Base-by-base conservation (phyloP, 2,329 filamentous ascomycete genomes). In the Fusarium sp. region DNA sequence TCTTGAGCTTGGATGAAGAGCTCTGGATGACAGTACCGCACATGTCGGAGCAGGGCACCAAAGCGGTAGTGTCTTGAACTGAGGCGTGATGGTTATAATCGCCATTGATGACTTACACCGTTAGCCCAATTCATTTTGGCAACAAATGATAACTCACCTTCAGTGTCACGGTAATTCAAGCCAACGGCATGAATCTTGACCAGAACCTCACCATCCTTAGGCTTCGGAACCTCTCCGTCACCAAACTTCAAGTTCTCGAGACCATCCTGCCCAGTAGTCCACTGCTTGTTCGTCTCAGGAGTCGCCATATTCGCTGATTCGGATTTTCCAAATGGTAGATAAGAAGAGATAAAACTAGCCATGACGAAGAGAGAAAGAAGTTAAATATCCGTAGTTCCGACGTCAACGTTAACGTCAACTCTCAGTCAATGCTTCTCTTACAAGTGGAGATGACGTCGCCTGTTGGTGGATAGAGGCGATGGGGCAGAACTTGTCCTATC, bases 41-140 rank as follows among this genome's bases (percentile, higher is more conserved):
- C 84, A 91, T 91, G 78, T 93, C 91, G 24, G 89, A 91, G 78
- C 88, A 90, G 3, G 90, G 90, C 2, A 92, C 88, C 15, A 92
- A 73, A 59, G 83, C 63, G 56, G 79, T 56, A 55, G 77, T 67
- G 40, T 77, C 70, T 16, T 78, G 65, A 47, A 88, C 80, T 6
- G 84, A 83, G 71, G 86, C 84, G 81, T 92, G 89, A 78, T 92
- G 89, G 75, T 83, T 88, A 81, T 92, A 93, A 15, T 88, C 82
- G 30, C 91, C 91, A 81, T 86, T 89, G 74, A 83, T 84, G 22
- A 92, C 90, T 90, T 2, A 5, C 6, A 16, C 16, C 15, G 18
- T 59, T 30, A 70, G 61, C 30, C 6, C 14, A 30, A 18, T 4
- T 3, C 22, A 14, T 18, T 11, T 8, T 24, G 4, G 18, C 14